Conservation (phyloP, 305 asterid genomes). For the Plantago lanceolata region DNA sequence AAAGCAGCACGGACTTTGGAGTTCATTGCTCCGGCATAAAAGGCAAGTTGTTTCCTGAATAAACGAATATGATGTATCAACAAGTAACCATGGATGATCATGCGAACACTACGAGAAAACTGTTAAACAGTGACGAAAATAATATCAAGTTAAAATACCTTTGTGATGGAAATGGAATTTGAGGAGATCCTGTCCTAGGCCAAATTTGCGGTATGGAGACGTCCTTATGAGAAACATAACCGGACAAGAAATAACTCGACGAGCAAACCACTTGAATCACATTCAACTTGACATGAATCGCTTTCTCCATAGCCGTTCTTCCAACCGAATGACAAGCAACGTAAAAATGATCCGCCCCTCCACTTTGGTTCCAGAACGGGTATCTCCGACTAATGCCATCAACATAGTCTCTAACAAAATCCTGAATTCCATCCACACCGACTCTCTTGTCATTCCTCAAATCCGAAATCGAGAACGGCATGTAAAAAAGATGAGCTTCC, state of each 20-base stretch:
- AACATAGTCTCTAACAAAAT: slow-evolving; percentile 45
- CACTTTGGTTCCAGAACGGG: slow-evolving; percentile 76
- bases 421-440: slow-evolving; percentile 61
- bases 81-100: no score
- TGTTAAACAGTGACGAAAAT: no score
- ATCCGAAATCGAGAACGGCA: slow-evolving; percentile 79
- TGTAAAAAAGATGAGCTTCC: slow-evolving; percentile 68
- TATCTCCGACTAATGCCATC: slow-evolving; percentile 38
- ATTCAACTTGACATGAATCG: slow-evolving; percentile 56
- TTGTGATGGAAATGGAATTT: slow-evolving; percentile 36
- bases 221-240: slow-evolving; percentile 79
- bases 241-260: slow-evolving; percentile 68
- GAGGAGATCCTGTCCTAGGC: slow-evolving; percentile 60
- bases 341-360: slow-evolving; percentile 89
- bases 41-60: slow-evolving; percentile 67
- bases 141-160: slow-evolving; percentile 41
- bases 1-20: slow-evolving; percentile 47
- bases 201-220: slow-evolving; percentile 89
- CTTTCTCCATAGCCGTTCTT: slow-evolving; percentile 68
- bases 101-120: no score
- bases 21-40: slow-evolving; percentile 92
- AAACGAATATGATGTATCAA: no score
- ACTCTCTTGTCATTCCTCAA: slow-evolving; percentile 64
- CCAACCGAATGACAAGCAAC: slow-evolving; percentile 87
- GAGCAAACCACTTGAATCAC: slow-evolving; percentile 89